Evolutionary conservation across 108 stramenopile species (phyloP).

Genomic region (Epithemia pelagica): DNA sequence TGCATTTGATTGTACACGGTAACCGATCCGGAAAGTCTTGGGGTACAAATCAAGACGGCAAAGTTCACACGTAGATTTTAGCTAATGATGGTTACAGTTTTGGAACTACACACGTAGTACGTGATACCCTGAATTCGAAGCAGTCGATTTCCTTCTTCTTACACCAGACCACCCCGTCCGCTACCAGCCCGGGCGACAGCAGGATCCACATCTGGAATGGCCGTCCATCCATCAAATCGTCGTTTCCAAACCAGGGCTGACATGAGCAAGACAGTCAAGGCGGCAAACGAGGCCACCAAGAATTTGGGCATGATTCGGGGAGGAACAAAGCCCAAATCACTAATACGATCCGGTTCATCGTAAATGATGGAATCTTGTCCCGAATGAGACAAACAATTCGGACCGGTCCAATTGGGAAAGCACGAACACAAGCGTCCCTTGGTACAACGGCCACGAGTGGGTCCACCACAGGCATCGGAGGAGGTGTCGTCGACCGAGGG

Average conservation of each 20-base stretch:
- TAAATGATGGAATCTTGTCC: slow-evolving; percentile 64
- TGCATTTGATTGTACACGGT: too few species aligned
- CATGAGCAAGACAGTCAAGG: slow-evolving; percentile 16
- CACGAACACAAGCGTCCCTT: slow-evolving; percentile 60
- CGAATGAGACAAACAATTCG: slow-evolving; percentile 61
- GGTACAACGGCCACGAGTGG: slow-evolving; percentile 48
- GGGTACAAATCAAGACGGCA: too few species aligned
- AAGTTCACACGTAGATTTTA: too few species aligned
- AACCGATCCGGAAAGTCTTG: too few species aligned
- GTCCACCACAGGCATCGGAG: slow-evolving; percentile 57
- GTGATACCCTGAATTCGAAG: too few species aligned
- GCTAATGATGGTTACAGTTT: too few species aligned
- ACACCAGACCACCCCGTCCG: too few species aligned
- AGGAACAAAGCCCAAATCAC: slow-evolving; percentile 64
- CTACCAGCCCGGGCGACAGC: too few species aligned
- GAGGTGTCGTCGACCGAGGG: slow-evolving; percentile 15
- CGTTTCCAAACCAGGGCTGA: slow-evolving; percentile 19
- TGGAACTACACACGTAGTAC: too few species aligned
- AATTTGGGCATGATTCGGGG: slow-evolving; percentile 25
- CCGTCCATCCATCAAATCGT: slow-evolving; percentile 44
- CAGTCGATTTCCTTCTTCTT: too few species aligned
- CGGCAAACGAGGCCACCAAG: slow-evolving; percentile 20
- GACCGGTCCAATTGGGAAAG: slow-evolving; percentile 69
- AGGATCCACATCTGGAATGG: slow-evolving; percentile 30
- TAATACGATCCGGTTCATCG: slow-evolving; percentile 58